Evolutionary conservation across 2,329 filamentous ascomycete species (phyloP).

Genomic region (Epichloe typhina): DNA sequence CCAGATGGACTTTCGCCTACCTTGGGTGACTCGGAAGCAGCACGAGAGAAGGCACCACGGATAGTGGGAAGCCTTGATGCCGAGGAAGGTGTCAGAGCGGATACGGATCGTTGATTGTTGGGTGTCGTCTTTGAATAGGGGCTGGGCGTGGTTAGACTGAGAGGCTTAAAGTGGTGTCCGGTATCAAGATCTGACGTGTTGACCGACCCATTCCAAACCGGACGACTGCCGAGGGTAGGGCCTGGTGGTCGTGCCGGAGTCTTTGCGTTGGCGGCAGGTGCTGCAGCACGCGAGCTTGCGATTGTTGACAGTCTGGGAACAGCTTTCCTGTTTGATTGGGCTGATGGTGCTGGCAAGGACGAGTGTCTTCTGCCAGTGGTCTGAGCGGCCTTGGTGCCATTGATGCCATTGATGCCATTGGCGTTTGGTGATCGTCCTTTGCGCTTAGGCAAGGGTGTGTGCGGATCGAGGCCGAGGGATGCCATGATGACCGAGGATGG

Average conservation of each 20-base stretch:
- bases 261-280: constrained; percentile 23
- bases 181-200: constrained; percentile 50
- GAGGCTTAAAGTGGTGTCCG: constrained; percentile 55
- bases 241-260: constrained; percentile 32
- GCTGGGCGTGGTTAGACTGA: constrained; percentile 46
- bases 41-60: constrained; percentile 34
- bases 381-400: constrained; percentile 30
- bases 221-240: constrained; percentile 40
- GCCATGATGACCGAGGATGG: constrained; percentile 50
- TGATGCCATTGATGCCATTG: constrained; percentile 27
- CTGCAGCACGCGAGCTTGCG: constrained; percentile 37
- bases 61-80: constrained; percentile 35
- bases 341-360: constrained; percentile 32
- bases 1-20: constrained; percentile 33
- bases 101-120: constrained; percentile 26
- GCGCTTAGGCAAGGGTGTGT: constrained; percentile 29
- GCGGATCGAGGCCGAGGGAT: constrained; percentile 34
- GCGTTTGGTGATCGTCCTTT: constrained; percentile 36
- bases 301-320: constrained; percentile 33
- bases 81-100: constrained; percentile 29
- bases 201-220: constrained; percentile 59
- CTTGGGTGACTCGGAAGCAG: constrained; percentile 34
- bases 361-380: constrained; percentile 33
- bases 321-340: constrained; percentile 28
- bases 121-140: constrained; percentile 37